These are phyloP conservation scores for Albugo candida DNA, from an alignment of 352 stramenopile genomes.

Conservation along the genomic window DNA sequence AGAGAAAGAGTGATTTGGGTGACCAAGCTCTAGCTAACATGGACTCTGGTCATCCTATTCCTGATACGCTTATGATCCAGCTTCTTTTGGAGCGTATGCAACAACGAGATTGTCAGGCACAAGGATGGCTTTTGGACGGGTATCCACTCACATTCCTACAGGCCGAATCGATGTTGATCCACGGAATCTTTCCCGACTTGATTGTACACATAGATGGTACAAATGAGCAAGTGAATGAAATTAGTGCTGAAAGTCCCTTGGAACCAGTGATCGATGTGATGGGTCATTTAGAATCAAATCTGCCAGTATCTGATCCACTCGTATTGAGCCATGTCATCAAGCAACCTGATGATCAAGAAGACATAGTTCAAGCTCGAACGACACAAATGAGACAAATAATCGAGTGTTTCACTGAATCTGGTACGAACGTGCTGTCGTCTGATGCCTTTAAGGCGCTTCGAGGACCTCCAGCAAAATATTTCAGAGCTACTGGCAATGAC, in stretches of 20 bases:
- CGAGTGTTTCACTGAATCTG: slow-evolving; percentile 1
- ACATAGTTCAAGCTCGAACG: not conserved
- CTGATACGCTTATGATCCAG: slow-evolving; percentile 86
- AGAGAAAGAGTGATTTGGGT: slow-evolving; percentile 26
- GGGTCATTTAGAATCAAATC: slow-evolving; percentile 94
- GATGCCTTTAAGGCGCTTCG: slow-evolving; percentile 19
- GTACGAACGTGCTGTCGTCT: too few species aligned
- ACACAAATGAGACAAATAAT: slow-evolving; percentile 1
- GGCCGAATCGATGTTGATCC: slow-evolving; percentile 54
- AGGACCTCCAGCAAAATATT: slow-evolving; percentile 22
- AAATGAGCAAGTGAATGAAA: slow-evolving; percentile 87
- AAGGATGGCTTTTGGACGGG: slow-evolving; percentile 87
- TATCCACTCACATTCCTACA: slow-evolving; percentile 77
- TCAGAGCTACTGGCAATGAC: slow-evolving; percentile 2
- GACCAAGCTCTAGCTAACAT: slow-evolving; percentile 76
- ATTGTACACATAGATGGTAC: slow-evolving; percentile 88
- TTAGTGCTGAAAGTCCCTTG: slow-evolving; percentile 89
- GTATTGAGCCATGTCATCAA: slow-evolving; percentile 21
- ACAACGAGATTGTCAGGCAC: slow-evolving; percentile 57
- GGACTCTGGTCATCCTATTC: slow-evolving; percentile 72
- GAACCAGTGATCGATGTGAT: slow-evolving; percentile 86
- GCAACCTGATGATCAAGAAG: slow-evolving; percentile 33
- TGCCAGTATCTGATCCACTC: slow-evolving; percentile 10
- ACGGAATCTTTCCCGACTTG: slow-evolving; percentile 73
- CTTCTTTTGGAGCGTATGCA: slow-evolving; percentile 56